Percentiles rank a stretch among this genome's conserved stretches.
Conservation (phyloP, 257 asterid genomes). For the Scutellaria galericulata region DNA sequence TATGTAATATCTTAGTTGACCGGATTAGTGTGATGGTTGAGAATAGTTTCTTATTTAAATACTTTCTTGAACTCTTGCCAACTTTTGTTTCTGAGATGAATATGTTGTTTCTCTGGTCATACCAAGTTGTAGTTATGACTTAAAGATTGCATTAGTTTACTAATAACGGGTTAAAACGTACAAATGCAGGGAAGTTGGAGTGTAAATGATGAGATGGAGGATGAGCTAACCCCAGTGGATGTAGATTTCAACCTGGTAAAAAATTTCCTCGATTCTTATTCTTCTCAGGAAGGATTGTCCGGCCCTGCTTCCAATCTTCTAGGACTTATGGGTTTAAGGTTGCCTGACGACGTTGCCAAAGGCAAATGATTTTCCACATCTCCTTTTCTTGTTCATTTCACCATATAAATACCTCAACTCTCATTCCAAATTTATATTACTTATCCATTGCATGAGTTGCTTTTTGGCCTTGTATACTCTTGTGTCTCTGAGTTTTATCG, state of each 20-base stretch:
- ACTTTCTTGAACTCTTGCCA: constrained; percentile 22
- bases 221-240: constrained; percentile 81
- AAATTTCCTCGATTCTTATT: constrained; percentile 77
- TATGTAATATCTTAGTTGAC: constrained; percentile 27
- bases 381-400: background rate
- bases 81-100: background rate
- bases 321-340: constrained; percentile 83
- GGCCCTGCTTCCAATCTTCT: constrained; percentile 96
- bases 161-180: background rate
- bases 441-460: background rate
- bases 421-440: background rate
- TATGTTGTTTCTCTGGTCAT: background rate
- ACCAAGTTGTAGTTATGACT: background rate
- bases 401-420: background rate
- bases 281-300: constrained; percentile 89
- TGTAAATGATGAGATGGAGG: constrained; percentile 66
- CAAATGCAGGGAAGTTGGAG: constrained; percentile 65
- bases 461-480: background rate
- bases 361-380: constrained; percentile 43
- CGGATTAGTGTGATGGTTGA: background rate
- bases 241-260: constrained; percentile 91
- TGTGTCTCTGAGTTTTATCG: background rate
- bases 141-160: background rate
- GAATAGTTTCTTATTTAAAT: background rate
- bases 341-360: constrained; percentile 74